Evolutionary conservation across 2,329 filamentous ascomycete genomes (phyloP).

Genomic region (Colletotrichum tanaceti): DNA sequence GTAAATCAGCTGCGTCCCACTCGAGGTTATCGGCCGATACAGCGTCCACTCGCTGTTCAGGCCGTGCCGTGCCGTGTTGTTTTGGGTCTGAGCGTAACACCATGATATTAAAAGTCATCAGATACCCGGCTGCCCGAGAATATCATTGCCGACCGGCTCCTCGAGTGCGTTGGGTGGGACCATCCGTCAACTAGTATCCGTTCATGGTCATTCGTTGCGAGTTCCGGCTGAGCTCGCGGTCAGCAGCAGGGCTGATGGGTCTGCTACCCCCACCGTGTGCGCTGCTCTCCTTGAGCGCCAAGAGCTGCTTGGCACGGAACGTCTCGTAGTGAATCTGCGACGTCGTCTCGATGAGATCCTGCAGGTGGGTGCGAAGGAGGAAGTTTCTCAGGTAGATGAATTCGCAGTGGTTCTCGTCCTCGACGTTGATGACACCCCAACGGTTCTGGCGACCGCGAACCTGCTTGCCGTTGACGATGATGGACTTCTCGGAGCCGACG

Average conservation of each 20-base stretch:
- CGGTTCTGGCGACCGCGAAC: constrained; percentile 98
- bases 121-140: constrained; percentile 34
- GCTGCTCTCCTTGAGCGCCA: constrained; percentile 98
- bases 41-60: constrained; percentile 30
- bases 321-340: constrained; percentile 99
- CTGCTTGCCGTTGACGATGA: constrained; percentile 97
- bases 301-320: constrained; percentile 98
- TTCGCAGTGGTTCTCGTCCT: constrained; percentile 99
- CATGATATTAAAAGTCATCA: constrained; percentile 40
- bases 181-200: constrained; percentile 77
- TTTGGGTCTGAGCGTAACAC: constrained; percentile 41
- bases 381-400: constrained; percentile 99
- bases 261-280: constrained; percentile 84
- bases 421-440: constrained; percentile 99
- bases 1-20: constrained; percentile 14
- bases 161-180: constrained; percentile 28
- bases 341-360: constrained; percentile 98
- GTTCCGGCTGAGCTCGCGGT: constrained; percentile 95
- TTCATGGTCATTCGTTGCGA: constrained; percentile 99
- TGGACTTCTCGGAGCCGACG: constrained; percentile 97
- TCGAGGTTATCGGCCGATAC: constrained; percentile 25
- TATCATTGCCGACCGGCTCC: constrained; percentile 37
- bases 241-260: constrained; percentile 94
- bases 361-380: constrained; percentile 96
- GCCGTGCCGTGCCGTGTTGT: constrained; percentile 32